Evolutionary conservation across 2,329 filamentous ascomycete genomes (phyloP).

Genomic region (Penicillium palitans): DNA sequence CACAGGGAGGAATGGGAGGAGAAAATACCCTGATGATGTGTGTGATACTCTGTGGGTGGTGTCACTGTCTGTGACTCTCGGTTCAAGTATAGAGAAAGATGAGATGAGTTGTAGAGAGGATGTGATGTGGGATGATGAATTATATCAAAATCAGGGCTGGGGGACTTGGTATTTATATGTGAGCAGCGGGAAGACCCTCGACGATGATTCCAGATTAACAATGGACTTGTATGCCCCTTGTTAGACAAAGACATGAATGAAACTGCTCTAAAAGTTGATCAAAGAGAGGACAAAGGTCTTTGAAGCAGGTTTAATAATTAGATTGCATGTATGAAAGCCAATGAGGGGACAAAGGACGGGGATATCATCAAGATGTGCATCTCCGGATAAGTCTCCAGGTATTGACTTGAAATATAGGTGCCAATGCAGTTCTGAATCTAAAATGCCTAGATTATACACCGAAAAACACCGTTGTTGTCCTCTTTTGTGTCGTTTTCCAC

Average conservation of each 20-base stretch:
- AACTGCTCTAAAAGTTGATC: neutral
- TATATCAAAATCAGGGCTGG: neutral
- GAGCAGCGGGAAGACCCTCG: neutral
- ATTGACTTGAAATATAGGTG: neutral
- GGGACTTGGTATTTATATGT: constrained; percentile 6
- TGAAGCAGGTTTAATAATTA: neutral
- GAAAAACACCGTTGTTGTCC: neutral
- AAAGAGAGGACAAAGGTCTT: neutral
- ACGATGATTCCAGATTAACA: neutral
- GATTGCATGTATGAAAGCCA: neutral
- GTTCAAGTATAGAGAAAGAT: neutral
- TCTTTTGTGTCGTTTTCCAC: neutral
- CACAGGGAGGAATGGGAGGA: neutral
- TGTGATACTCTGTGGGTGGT: neutral
- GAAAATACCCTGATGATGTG: neutral
- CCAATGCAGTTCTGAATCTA: neutral
- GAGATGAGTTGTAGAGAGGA: neutral
- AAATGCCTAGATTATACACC: neutral
- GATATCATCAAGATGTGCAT: neutral
- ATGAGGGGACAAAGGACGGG: neutral
- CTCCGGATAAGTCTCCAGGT: neutral
- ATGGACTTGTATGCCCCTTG: neutral
- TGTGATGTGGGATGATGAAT: neutral
- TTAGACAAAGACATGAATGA: neutral
- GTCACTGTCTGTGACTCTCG: neutral